These are phyloP conservation scores for Curvularia hawaiiensis DNA, from an alignment of 2,329 filamentous ascomycete genomes.

Conservation along the genomic window DNA sequence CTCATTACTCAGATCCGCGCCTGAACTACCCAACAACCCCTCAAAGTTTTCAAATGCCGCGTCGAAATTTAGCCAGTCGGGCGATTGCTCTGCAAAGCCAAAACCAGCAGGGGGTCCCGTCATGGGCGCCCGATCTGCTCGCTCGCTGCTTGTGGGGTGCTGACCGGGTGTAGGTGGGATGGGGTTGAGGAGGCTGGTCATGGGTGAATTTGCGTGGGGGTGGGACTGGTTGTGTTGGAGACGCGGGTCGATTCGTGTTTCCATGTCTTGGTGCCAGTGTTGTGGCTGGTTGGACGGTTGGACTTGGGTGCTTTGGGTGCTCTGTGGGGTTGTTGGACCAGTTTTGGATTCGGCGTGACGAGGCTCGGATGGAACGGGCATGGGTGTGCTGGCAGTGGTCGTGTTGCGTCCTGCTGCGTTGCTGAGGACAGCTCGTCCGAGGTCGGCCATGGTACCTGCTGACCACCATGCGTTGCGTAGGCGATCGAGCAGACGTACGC, in stretches of 20 bases:
- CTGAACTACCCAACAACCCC: slow-evolving; percentile 44
- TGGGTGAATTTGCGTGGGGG: slow-evolving; percentile 28
- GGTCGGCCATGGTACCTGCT: slow-evolving; percentile 53
- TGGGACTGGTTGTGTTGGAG: slow-evolving; percentile 28
- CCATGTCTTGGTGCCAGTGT: slow-evolving; percentile 34
- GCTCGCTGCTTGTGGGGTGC: slow-evolving; percentile 47
- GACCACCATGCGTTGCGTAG: slow-evolving; percentile 53
- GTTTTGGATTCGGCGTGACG: slow-evolving; percentile 27
- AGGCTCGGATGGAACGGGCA: slow-evolving; percentile 27
- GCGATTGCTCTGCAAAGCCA: slow-evolving; percentile 42
- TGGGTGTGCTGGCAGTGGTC: slow-evolving; percentile 41
- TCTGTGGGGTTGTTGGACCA: slow-evolving; percentile 26
- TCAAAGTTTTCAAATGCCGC: slow-evolving; percentile 50
- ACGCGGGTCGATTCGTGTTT: slow-evolving; percentile 42
- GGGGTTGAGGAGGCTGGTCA: slow-evolving; percentile 39
- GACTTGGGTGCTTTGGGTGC: slow-evolving; percentile 18
- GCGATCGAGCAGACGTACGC: slow-evolving; percentile 51
- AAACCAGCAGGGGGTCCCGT: slow-evolving; percentile 27
- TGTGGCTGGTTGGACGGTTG: slow-evolving; percentile 17
- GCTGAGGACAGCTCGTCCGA: slow-evolving; percentile 46
- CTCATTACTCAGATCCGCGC: slow-evolving; percentile 48
- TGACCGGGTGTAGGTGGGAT: slow-evolving; percentile 39
- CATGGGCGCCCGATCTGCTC: slow-evolving; percentile 35
- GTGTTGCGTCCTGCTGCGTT: slow-evolving; percentile 46
- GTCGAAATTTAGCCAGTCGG: slow-evolving; percentile 49